Percentiles rank a stretch among this genome's conserved stretches.
These are phyloP conservation scores for Tuctoria greenei DNA, from an alignment of 176 grass and related monocot species.

Conservation along the genomic window DNA sequence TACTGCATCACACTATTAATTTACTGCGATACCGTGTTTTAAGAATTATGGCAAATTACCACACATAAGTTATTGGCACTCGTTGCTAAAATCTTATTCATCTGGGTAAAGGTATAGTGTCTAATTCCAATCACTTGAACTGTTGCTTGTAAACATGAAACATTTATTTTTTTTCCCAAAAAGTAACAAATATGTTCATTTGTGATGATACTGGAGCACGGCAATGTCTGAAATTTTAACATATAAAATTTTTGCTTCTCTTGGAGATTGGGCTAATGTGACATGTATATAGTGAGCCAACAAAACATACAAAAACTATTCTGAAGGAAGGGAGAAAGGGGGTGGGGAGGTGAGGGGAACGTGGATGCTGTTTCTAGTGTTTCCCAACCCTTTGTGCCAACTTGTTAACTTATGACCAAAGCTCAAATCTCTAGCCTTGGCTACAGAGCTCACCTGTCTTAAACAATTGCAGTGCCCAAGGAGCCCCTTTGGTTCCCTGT, in stretches of 20 bases:
- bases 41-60: slow-evolving; percentile 3
- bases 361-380: slow-evolving; percentile 99
- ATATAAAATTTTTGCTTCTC: slow-evolving; percentile 43
- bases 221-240: slow-evolving; percentile 35
- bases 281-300: slow-evolving; percentile 47
- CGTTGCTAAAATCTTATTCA: slow-evolving; percentile 7
- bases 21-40: background rate
- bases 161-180: background rate
- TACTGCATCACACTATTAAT: slow-evolving; percentile 7
- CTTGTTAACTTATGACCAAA: slow-evolving; percentile 70
- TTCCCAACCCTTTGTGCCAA: slow-evolving; percentile 70
- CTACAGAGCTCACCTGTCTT: slow-evolving; percentile 54
- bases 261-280: slow-evolving; percentile 53
- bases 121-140: slow-evolving; percentile 7
- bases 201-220: slow-evolving; percentile 9
- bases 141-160: slow-evolving; percentile 21
- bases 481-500: slow-evolving; percentile 68
- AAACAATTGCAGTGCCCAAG: slow-evolving; percentile 61
- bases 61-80: background rate
- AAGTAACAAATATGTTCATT: background rate
- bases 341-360: slow-evolving; percentile 74
- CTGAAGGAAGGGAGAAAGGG: slow-evolving; percentile 36
- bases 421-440: slow-evolving; percentile 68
- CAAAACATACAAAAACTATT: slow-evolving; percentile 54
- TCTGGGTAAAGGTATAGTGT: background rate